A percentile compares a stretch with the other conserved stretches of the same genome.
Evolutionary conservation across 805 yeast genomes (phyloP).

Genomic region (Priceomyces castillae): DNA sequence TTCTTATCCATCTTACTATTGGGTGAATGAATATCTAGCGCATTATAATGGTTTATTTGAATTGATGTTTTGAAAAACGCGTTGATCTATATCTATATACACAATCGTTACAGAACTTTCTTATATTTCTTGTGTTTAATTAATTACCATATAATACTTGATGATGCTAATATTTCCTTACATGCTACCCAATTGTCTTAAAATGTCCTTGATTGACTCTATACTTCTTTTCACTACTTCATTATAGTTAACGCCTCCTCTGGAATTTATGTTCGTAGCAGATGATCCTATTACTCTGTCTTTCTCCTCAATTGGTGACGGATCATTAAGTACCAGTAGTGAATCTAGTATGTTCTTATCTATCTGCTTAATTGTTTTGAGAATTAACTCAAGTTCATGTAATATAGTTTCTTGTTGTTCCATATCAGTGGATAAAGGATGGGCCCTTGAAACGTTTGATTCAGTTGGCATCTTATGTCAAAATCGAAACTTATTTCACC

Average conservation of each 20-base stretch:
- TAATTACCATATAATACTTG: not conserved
- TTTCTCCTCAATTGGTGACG: not conserved
- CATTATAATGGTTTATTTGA: no score
- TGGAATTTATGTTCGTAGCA: not conserved
- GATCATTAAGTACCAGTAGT: constrained; percentile 19
- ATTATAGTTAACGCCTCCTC: constrained; percentile 6
- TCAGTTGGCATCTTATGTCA: not conserved
- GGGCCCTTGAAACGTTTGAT: not conserved
- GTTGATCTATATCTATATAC: constrained; percentile 1
- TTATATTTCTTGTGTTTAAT: not conserved
- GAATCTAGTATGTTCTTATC: constrained; percentile 25
- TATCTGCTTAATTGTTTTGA: constrained; percentile 29
- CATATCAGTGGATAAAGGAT: not conserved
- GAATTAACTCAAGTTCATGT: constrained; percentile 33
- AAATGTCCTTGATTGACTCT: constrained; percentile 16
- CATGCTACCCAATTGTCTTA: constrained; percentile 9
- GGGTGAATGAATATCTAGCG: no score
- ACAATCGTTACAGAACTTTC: not conserved
- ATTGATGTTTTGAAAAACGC: constrained; percentile 1
- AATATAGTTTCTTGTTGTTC: constrained; percentile 26
- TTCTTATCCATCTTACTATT: constrained; percentile 27
- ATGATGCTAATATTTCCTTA: not conserved
- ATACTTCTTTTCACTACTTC: constrained; percentile 18
- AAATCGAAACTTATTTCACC: not conserved
- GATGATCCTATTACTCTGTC: not conserved